Base-by-base conservation (phyloP, 2,329 filamentous ascomycete genomes). In the Coniochaeta hoffmannii region DNA sequence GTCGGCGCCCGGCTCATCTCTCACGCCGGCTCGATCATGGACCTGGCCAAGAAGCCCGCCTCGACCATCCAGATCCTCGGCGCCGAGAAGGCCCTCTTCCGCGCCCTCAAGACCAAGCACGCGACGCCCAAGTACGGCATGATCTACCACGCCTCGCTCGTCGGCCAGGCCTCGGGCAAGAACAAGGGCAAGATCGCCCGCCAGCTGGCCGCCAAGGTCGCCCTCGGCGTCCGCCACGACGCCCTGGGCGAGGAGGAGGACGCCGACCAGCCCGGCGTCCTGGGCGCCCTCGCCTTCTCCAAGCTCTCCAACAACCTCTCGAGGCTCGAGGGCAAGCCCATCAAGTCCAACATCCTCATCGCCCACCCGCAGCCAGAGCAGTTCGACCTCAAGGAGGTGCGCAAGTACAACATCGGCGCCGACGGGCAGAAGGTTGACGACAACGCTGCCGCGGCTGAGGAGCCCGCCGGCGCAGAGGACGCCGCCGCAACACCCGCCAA, bases 181-280 rank as follows among this genome's bases (percentile, higher is more conserved):
- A 97, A 97, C 80, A 99, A 99, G 86, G 94, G 94, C 66, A 99
- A 99, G 81, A 96, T 99, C 68, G 94, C 94, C 41, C 90, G 94
- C 81, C 91, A 96, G 79, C 82, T 99, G 59, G 89, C 94, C 51
- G 88, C 93, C 63, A 97, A 97, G 80, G 86, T 93, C 50, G 90
- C 94, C 26, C 83, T 99, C 53, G 92, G 92, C 79, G 80, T 97
- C 51, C 91, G 94, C 74, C 89, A 96, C 52, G 94, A 99, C 72
- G 90, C 94, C 28, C 81, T 95, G 46, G 85, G 86, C 54, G 88
- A 92, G 60, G 90, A 88, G 79, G 83, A 88, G 51, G 84, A 79
- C 24, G 73, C 85, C 24, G 89, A 93, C 28, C 93, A 99, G 70
- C 90, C 96, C 71, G 90, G 91, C 68, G 82, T 88, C 54, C 79